A percentile compares a stretch with the other conserved stretches of the same genome.
These are phyloP conservation scores for Dryas drummondii DNA, from an alignment of 306 rosid genomes.

Conservation along the genomic window DNA sequence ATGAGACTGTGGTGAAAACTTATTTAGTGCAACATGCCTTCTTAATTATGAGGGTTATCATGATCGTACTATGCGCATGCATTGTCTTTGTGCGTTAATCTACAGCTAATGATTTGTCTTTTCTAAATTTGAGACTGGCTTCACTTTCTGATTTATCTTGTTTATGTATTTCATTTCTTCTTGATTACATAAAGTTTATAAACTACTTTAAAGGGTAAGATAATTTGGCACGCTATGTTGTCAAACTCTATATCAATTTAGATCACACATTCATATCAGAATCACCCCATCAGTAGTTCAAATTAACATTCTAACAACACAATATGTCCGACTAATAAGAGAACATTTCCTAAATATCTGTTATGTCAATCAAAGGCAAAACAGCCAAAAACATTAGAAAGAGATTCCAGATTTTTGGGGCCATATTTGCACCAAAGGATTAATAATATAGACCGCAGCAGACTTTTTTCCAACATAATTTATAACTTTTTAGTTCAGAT, in stretches of 20 bases:
- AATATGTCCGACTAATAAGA: background rate
- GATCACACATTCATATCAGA: background rate
- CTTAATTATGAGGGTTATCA: too few relatives aligned
- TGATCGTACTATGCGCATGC: too few relatives aligned
- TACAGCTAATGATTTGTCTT: background rate
- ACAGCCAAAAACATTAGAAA: constrained; percentile 20
- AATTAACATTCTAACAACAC: background rate
- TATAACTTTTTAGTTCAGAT: constrained; percentile 1
- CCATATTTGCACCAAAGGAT: constrained; percentile 15
- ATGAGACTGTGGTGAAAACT: background rate
- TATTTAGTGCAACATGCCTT: background rate
- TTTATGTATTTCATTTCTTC: background rate
- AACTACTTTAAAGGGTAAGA: too few relatives aligned
- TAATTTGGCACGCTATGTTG: constrained; percentile 1
- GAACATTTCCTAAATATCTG: background rate
- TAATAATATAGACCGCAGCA: constrained; percentile 1
- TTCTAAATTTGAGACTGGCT: background rate
- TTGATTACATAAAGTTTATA: background rate
- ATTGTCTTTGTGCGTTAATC: background rate
- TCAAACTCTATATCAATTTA: background rate
- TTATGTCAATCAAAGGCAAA: constrained; percentile 31
- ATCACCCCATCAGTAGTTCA: background rate
- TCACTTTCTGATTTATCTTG: constrained; percentile 2
- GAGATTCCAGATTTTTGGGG: constrained; percentile 27
- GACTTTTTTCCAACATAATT: constrained; percentile 17